phyloP scores from a whole-genome alignment of 2,329 filamentous ascomycete species.

The Talaromyces marneffei region DNA sequence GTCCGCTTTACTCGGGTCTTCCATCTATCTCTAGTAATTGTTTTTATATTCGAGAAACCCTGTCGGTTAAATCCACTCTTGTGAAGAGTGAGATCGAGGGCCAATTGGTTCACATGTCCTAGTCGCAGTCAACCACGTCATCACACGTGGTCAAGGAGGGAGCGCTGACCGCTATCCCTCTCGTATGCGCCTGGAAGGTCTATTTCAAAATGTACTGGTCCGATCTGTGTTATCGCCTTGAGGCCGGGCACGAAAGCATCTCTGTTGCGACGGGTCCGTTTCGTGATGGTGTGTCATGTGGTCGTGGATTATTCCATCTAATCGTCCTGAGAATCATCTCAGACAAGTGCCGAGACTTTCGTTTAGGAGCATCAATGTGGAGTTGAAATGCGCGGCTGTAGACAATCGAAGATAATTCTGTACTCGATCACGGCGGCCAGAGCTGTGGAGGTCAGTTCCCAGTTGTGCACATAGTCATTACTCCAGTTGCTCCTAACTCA shows the following conservation, averaged over 20 bases:
- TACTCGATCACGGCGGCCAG: constrained; percentile 23
- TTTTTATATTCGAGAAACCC: not conserved
- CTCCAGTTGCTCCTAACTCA: constrained; percentile 18
- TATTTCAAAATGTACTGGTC: not conserved
- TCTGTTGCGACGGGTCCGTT: constrained; percentile 18
- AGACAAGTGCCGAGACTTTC: constrained; percentile 45
- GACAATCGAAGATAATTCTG: constrained; percentile 29
- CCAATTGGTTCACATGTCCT: not conserved
- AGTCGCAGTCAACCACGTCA: constrained; percentile 1
- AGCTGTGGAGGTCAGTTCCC: constrained; percentile 21
- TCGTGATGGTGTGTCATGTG: constrained; percentile 4
- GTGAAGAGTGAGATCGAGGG: not conserved
- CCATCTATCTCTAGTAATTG: not conserved
- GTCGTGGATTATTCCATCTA: not conserved
- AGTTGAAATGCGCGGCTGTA: constrained; percentile 38
- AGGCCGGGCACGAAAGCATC: not conserved
- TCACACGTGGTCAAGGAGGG: not conserved
- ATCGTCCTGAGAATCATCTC: constrained; percentile 16
- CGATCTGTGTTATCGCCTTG: not conserved
- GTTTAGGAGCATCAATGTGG: constrained; percentile 43
- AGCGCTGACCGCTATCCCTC: not conserved
- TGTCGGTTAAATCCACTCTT: not conserved
- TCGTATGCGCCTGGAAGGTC: not conserved
- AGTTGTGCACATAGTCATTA: not conserved
- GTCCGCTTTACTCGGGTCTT: not conserved